Base-by-base conservation (phyloP, 176 grass and related monocot species). In the Secale cereale region DNA sequence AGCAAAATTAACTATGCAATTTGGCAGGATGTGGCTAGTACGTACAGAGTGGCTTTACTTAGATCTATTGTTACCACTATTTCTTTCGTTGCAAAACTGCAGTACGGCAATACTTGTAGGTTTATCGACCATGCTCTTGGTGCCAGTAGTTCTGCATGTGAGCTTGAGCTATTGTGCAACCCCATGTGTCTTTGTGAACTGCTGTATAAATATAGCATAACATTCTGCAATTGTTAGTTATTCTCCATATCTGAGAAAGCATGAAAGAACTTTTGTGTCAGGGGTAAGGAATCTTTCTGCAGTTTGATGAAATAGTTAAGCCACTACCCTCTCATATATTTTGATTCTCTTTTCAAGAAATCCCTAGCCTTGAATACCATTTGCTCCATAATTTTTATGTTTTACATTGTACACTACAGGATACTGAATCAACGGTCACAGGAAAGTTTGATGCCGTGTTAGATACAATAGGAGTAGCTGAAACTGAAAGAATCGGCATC, bases 381-480 rank as follows among this genome's bases (percentile, higher is more conserved):
- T 43, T 64, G 63, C 5, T 72, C 7, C 35, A 46, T 60, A 16
- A 8, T 66, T 2, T 52, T 76, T 63, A 68, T 91, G 20, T 76
- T 85, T 60, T 50, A 35, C 56, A 43, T 40, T 77, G 32, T 54
- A 33, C 76, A 88, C 81, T 81, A 78, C 91, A 98, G 96, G 96
- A 98, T 83, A 83, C 91, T 68, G 91, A 95, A 78, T 79, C 80
- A 61, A 43, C 85, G 52, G 78, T 98, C 78, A 93, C 95, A 79
- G 91, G 91, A 62, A 89, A 90, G 79, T 98, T 98, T 87, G 93
- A 95, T 92, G 93, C 88, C 48, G 91, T 95, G 88, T 86, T 98
- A 75, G 96, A 98, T 82, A 94, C 96, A 64, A 98, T 98, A 78
- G 96, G 96, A 52, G 37, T 87, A 77, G 87, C 91, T 89, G 96